Percentiles rank a stretch among this genome's conserved stretches.
phyloP scores from a whole-genome alignment of 2,329 filamentous ascomycete genomes.

The Aspergillus latus region DNA sequence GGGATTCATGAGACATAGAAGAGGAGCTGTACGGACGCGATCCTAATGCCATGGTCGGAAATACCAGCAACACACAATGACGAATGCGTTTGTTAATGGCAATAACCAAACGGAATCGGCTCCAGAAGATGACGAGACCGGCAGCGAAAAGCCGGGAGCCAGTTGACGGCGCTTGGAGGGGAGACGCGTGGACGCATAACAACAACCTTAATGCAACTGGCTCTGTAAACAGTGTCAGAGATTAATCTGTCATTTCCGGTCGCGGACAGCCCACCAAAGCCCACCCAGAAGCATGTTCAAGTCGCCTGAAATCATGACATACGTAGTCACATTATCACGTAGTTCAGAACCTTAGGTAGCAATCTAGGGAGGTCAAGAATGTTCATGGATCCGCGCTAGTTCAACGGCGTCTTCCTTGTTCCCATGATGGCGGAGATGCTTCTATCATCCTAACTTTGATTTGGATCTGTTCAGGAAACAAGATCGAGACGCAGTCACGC shows the following conservation, averaged over 20 bases:
- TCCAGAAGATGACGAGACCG: constrained; percentile 14
- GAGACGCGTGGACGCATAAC: constrained; percentile 13
- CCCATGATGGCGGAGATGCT: not conserved
- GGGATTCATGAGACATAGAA: constrained; percentile 29
- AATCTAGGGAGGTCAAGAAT: not conserved
- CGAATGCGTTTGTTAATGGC: constrained; percentile 26
- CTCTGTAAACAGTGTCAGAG: constrained; percentile 10
- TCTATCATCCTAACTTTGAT: not conserved
- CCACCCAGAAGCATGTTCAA: not conserved
- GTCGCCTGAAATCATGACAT: not conserved
- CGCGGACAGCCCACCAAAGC: constrained; percentile 13
- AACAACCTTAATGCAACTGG: constrained; percentile 1
- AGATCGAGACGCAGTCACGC: not conserved
- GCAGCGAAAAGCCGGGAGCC: constrained; percentile 14
- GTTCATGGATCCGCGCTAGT: not conserved
- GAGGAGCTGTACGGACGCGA: constrained; percentile 15
- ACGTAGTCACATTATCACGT: not conserved
- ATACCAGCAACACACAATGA: constrained; percentile 29
- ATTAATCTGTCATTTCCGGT: constrained; percentile 18
- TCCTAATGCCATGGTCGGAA: constrained; percentile 17
- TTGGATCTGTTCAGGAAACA: constrained; percentile 2
- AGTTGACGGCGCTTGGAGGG: constrained; percentile 11
- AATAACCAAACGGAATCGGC: constrained; percentile 17
- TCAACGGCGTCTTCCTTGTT: constrained; percentile 1
- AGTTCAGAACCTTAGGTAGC: not conserved